Evolutionary conservation across 495 filamentous ascomycete species (phyloP), one percentile per base, ranked within the genome.

Genomic region (Annulohypoxylon bovei): DNA sequence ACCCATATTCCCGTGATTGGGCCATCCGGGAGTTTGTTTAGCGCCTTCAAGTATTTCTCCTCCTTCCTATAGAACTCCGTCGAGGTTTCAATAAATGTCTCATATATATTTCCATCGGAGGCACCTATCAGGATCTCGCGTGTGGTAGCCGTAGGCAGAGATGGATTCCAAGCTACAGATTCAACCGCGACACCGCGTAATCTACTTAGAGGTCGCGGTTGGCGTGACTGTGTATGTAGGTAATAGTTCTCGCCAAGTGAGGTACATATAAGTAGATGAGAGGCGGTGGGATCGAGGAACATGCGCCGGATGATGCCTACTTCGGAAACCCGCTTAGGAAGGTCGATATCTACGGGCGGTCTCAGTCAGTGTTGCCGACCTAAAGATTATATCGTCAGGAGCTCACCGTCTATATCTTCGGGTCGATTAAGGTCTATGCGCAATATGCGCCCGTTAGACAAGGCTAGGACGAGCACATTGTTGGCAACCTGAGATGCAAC

Each of bases 221-320:
- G 92, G 64, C 92, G 88, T 30, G 93, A 95, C 77, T 98, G 95
- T 27, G 93, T 94, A 77, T 98, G 95, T 9, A 99, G 90, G 78
- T 99, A 99, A 83, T 93, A 98, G 79, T 97, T 98, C 79, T 98
- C 95, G 77, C 92, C 93, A 23, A 93, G 87, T 9, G 93, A 91
- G 1, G 95, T 98, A 73, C 90, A 92, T 69, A 99, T 91, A 63
- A 99, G 88, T 16, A 99, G 81, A 81, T 99, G 95, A 2, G 93
- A 97, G 25, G 96, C 95, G 7, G 94, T 95, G 4, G 95, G 96
- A 75, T 99, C 95, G 61, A 99, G 90, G 80, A 99, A 99, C 88
- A 98, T 92, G 79, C 91, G 91, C 53, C 92, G 91, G 73, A 99
- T 98, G 23, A 96, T 84, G 65, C 95, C 95, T 47, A 93, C 86